Conservation (phyloP, 2,329 filamentous ascomycete species). For the Sporothrix inflata region DNA sequence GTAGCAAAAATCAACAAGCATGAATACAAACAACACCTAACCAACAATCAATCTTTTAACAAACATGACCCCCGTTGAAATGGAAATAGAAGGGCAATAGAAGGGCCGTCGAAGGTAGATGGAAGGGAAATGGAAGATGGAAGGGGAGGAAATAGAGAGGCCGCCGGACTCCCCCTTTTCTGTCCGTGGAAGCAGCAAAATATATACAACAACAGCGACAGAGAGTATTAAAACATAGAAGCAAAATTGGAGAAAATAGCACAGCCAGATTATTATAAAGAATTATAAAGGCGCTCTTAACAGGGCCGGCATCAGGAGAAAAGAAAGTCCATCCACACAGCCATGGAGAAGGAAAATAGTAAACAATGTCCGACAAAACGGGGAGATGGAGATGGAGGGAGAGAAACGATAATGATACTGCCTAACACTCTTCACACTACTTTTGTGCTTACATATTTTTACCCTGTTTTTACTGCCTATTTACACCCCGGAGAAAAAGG, state of each 20-base stretch:
- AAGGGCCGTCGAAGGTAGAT: not conserved
- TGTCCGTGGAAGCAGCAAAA: conserved; percentile 2
- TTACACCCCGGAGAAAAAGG: not conserved
- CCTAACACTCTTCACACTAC: not conserved
- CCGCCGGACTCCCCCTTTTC: conserved; percentile 20
- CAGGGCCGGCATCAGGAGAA: not conserved
- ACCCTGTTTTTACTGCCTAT: not conserved
- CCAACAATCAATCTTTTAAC: not conserved
- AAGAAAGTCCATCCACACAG: conserved; percentile 15
- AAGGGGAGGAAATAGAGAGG: not conserved
- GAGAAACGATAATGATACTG: not conserved
- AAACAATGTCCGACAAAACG: not conserved
- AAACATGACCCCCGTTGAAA: not conserved
- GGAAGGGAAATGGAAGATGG: not conserved
- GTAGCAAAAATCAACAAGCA: not conserved
- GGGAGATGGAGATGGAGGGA: not conserved
- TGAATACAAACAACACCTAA: not conserved
- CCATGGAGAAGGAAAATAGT: not conserved
- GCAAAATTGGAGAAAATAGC: not conserved
- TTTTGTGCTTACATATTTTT: not conserved
- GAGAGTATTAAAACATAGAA: not conserved
- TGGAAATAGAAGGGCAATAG: not conserved
- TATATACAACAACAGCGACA: not conserved
- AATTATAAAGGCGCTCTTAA: not conserved
- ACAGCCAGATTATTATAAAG: not conserved